Percentiles rank a stretch among this genome's conserved stretches.
Conservation (phyloP, 2,329 filamentous ascomycete species). For the Pyrenophora seminiperda region DNA sequence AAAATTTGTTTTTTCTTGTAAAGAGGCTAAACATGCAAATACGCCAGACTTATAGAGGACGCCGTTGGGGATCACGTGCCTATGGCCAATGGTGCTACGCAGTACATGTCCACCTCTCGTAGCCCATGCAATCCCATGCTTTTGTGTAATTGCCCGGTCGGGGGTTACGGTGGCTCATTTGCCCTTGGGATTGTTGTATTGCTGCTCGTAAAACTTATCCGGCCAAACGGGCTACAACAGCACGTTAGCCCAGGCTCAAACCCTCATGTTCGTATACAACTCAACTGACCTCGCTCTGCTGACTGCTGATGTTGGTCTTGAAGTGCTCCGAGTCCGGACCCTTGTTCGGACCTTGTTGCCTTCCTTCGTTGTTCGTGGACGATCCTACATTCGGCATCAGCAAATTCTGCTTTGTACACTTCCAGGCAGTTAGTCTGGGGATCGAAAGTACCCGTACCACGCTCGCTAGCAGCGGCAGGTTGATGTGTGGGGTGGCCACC, state of each 20-base stretch:
- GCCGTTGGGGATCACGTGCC: slow-evolving; percentile 3
- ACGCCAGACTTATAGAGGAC: neutral
- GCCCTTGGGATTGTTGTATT: slow-evolving; percentile 41
- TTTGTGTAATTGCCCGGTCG: slow-evolving; percentile 1
- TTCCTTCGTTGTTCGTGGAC: slow-evolving; percentile 27
- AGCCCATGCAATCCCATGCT: slow-evolving; percentile 1
- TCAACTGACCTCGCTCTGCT: slow-evolving; percentile 35
- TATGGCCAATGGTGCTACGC: slow-evolving; percentile 13
- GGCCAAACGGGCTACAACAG: slow-evolving; percentile 30
- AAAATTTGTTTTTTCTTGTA: neutral
- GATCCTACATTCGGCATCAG: slow-evolving; percentile 22
- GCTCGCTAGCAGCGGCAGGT: slow-evolving; percentile 35
- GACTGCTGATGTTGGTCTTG: slow-evolving; percentile 32
- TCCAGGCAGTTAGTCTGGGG: slow-evolving; percentile 4
- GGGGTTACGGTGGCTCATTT: slow-evolving; percentile 29
- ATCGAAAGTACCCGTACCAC: slow-evolving; percentile 27
- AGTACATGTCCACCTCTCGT: neutral
- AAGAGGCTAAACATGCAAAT: neutral
- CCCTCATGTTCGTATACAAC: neutral
- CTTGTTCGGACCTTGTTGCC: slow-evolving; percentile 32
- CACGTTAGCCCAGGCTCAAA: neutral
- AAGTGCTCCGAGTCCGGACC: slow-evolving; percentile 36
- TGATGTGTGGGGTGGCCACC: slow-evolving; percentile 41
- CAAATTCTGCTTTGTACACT: neutral
- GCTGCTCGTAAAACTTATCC: slow-evolving; percentile 41